Base-by-base conservation (phyloP, 2,329 filamentous ascomycete species). In the Beauveria scarabaeidicola region DNA sequence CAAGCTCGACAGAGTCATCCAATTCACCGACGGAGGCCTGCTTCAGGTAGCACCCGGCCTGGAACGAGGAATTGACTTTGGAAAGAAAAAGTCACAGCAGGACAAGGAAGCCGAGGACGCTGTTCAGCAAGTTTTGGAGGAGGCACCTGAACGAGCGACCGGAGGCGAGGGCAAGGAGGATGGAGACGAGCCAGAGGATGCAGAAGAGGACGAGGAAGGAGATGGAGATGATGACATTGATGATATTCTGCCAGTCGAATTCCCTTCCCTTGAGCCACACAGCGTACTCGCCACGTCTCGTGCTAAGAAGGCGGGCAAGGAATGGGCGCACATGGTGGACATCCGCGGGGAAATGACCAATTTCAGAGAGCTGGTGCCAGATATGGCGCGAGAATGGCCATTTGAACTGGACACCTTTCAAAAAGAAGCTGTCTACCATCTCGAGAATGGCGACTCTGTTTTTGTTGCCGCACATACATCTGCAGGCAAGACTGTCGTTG, bases 241-340 rank as follows among this genome's bases (percentile, higher is more conserved):
- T 69, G 85, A 89, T 48, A 79, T 99, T 6, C 74, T 99, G 0
- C 94, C 94, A 0, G 84, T 96, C 27, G 94, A 99, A 69, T 99
- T 97, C 67, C 92, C 94, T 1, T 89, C 95, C 13, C 73, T 99
- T 7, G 90, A 95, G 65, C 91, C 94, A 10, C 89, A 88, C 69
- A 86, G 87, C n/a, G 81, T 85, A 23, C 82, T 97, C 32, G 82
- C 88, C 21, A 78, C 87, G 55, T 86, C 89, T 9, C 84, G 85
- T 62, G 79, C 86, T 62, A 89, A 87, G 68, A 89, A 88, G 68
- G 85, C 85, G 43, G 89, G 89, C 7, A 87, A 84, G 67, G 91
- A 97, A 75, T 99, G 94, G 93, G 94, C 94, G 55, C 94, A 99
- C 74, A 96, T 99, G 86, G 93, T 99, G 2, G 93, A 99, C 71